These are phyloP conservation scores for Brassica cretica DNA, from an alignment of 345 rosid species.

Conservation along the genomic window DNA sequence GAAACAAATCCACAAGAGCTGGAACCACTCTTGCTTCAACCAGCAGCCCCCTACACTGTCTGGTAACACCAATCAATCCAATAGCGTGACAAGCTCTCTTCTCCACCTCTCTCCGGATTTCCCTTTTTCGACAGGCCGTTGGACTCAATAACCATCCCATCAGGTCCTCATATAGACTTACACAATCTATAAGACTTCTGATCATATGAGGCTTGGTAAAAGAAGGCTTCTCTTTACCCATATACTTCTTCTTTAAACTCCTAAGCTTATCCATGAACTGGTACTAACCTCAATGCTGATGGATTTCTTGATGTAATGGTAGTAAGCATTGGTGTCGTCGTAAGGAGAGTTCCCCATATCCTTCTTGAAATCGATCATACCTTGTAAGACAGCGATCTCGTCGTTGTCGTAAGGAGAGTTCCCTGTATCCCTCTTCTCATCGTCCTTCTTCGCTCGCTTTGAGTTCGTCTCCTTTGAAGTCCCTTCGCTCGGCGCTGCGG, in stretches of 20 bases:
- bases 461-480: background rate
- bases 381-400: constrained; percentile 44
- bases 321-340: constrained; percentile 40
- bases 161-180: constrained; percentile 44
- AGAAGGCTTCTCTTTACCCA: constrained; percentile 31
- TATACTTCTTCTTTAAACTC: constrained; percentile 49
- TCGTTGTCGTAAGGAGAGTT: constrained; percentile 16
- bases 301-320: constrained; percentile 38
- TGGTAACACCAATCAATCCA: no score
- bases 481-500: constrained; percentile 21
- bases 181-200: constrained; percentile 34
- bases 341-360: constrained; percentile 38
- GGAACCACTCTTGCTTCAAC: no score
- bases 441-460: constrained; percentile 25
- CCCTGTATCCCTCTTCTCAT: no score
- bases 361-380: constrained; percentile 39
- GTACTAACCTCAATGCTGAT: constrained; percentile 40
- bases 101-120: no score
- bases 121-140: constrained; percentile 10
- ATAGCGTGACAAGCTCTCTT: no score
- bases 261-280: constrained; percentile 52
- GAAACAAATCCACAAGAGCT: no score
- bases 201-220: constrained; percentile 45
- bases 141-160: constrained; percentile 28
- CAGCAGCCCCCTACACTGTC: no score